phyloP scores from a whole-genome alignment of 495 filamentous ascomycete species.

The Stereocaulon alpinum region DNA sequence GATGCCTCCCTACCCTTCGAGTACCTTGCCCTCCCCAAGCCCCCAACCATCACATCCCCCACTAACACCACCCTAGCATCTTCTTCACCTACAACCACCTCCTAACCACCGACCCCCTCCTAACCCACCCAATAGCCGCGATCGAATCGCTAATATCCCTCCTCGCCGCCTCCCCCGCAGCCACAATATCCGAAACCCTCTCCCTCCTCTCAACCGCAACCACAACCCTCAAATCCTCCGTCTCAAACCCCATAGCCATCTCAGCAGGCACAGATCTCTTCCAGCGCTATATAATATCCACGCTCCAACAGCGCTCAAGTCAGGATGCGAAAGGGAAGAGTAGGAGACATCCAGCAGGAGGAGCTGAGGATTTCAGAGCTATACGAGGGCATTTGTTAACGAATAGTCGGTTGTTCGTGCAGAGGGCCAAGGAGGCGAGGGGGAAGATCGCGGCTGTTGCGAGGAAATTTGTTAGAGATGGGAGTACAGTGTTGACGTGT shows the following conservation, averaged over 20 bases:
- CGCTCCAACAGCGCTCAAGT: slow-evolving; percentile 41
- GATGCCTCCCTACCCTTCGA: slow-evolving; percentile 28
- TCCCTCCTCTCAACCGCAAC: slow-evolving; percentile 69
- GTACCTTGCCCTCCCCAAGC: slow-evolving; percentile 24
- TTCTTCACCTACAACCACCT: slow-evolving; percentile 50
- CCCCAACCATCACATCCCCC: background rate
- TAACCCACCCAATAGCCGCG: slow-evolving; percentile 92
- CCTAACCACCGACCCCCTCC: slow-evolving; percentile 58
- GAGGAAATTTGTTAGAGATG: slow-evolving; percentile 58
- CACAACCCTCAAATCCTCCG: slow-evolving; percentile 56
- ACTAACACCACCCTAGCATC: slow-evolving; percentile 33
- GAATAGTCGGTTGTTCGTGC: slow-evolving; percentile 76
- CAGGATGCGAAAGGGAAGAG: slow-evolving; percentile 14
- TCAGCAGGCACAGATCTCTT: slow-evolving; percentile 93
- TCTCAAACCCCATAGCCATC: slow-evolving; percentile 78
- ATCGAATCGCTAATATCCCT: slow-evolving; percentile 87
- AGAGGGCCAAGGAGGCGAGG: slow-evolving; percentile 74
- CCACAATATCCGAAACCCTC: slow-evolving; percentile 88
- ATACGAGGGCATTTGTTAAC: slow-evolving; percentile 71
- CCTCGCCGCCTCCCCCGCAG: slow-evolving; percentile 61
- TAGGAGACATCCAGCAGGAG: slow-evolving; percentile 23
- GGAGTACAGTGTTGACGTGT: slow-evolving; percentile 57
- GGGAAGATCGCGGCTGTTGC: slow-evolving; percentile 73
- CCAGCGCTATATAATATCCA: slow-evolving; percentile 78
- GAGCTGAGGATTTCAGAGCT: slow-evolving; percentile 62